Base-by-base conservation (phyloP, 2,329 filamentous ascomycete genomes). In the Fusarium pseudograminearum region DNA sequence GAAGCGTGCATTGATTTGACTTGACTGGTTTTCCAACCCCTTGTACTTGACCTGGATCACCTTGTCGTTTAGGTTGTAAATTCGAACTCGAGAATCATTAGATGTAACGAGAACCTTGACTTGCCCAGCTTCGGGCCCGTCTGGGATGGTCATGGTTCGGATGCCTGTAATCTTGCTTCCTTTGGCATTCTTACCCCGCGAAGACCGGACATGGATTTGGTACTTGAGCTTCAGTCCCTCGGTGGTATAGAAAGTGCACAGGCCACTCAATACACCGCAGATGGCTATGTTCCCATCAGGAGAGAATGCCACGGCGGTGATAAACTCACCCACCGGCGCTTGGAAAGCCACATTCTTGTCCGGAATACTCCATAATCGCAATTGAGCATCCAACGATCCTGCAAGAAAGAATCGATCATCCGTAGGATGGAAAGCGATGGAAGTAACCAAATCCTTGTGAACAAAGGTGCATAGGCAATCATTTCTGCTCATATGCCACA, bases 91-190 rank as follows among this genome's bases (percentile, higher is more conserved):
- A 1, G 95, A 98, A 77, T 99, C 96, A 74, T 98, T 99, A 71
- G 94, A 98, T 3, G 93, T 97, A 60, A 99, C 90, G 9, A 99
- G 83, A 4, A 99, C 83, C 75, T 97, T 97, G 52, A 93, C 86
- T 55, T 94, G 91, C 2, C 88, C 88, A 36, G 86, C 86, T 15
- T 80, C 78, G 10, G 78, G 51, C 10, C 71, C 77, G 5, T 71
- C 46, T 4, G 89, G 89, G 50, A 89, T 83, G 18, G 82, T 80
- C 69, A 91, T 89, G 0, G 93, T 91, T 75, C 95, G 90, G 55
- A 99, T 97, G 9, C 94, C 94, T 0, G 96, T 98, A 72, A 99
- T 97, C 78, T 99, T 99, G 82, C 94, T 97, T 8, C 95, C 95
- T 78, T 97, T 98, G 7, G 94, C 92, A 76, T 98, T 98, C 76